phyloP scores from a whole-genome alignment of 176 grass and related monocot species.

The Melocanna baccifera region DNA sequence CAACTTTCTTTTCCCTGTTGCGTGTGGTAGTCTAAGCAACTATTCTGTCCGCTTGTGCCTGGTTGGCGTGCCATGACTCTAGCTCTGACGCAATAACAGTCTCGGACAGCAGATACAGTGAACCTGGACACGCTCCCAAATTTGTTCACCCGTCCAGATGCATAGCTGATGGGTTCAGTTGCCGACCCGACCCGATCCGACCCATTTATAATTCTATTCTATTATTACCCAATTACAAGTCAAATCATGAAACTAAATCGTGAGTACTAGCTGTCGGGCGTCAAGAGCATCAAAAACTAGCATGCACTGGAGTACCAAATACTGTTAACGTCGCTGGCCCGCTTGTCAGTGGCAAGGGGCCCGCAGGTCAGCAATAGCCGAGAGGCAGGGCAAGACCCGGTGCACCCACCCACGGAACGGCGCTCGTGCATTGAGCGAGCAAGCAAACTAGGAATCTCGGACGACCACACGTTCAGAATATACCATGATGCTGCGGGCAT shows the following conservation, averaged over 20 bases:
- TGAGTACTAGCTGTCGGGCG: not conserved
- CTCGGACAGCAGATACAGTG: conserved; percentile 10
- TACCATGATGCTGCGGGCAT: conserved; percentile 4
- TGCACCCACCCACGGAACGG: no score
- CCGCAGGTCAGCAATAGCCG: not conserved
- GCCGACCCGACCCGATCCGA: not conserved
- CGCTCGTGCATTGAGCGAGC: not conserved
- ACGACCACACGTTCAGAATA: conserved; percentile 11
- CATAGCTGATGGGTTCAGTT: not conserved
- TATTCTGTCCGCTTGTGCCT: conserved; percentile 4
- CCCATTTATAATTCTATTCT: not conserved
- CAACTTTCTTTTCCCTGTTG: not conserved
- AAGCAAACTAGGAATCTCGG: conserved; percentile 6
- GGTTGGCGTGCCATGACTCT: conserved; percentile 38
- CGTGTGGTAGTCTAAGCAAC: not conserved
- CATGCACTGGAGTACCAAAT: not conserved
- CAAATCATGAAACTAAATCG: not conserved
- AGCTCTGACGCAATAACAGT: not conserved
- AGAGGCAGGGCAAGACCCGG: no score
- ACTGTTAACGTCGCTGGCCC: not conserved
- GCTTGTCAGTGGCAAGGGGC: not conserved
- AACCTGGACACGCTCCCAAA: conserved; percentile 18
- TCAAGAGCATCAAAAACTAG: not conserved
- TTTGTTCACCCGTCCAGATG: not conserved
- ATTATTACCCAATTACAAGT: not conserved